phyloP scores from a whole-genome alignment of 352 stramenopile species.

The Pythium utonaiense region DNA sequence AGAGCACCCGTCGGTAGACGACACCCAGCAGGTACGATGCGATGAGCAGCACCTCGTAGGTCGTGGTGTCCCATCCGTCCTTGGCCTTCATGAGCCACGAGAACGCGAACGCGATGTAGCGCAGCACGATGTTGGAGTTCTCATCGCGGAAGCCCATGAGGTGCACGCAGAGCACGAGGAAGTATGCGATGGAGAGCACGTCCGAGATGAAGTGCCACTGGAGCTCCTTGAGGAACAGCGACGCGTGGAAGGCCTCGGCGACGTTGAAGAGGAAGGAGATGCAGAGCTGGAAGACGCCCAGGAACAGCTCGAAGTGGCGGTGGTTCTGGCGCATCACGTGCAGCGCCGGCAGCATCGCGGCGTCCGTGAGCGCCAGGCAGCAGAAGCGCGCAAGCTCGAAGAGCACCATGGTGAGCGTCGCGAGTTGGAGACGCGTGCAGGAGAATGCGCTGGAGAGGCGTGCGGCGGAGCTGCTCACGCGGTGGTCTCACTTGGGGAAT shows the following conservation, averaged over 20 bases:
- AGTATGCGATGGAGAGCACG: conserved; percentile 83
- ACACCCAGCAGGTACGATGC: conserved; percentile 50
- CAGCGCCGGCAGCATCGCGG: conserved; percentile 71
- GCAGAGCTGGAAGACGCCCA: conserved; percentile 80
- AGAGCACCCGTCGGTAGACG: conserved; percentile 48
- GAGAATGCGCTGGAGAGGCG: background rate
- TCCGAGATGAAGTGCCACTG: conserved; percentile 89
- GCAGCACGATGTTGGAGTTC: conserved; percentile 80
- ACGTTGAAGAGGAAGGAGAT: conserved; percentile 84
- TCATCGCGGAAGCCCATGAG: conserved; percentile 82
- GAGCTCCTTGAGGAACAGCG: conserved; percentile 63
- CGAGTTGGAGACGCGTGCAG: background rate
- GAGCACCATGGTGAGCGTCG: conserved; percentile 17
- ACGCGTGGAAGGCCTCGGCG: conserved; percentile 58
- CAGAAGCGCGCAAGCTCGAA: conserved; percentile 51
- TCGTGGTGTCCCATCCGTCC: conserved; percentile 71
- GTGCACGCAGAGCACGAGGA: conserved; percentile 82
- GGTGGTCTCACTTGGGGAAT: background rate
- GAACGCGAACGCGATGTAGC: conserved; percentile 79
- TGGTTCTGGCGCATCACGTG: conserved; percentile 77
- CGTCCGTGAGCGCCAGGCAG: conserved; percentile 70
- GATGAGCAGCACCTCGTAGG: conserved; percentile 69
- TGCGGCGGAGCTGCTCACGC: background rate
- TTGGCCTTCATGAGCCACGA: conserved; percentile 86
- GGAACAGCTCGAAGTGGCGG: conserved; percentile 87